These are phyloP conservation scores for Ustilaginoidea virens DNA, from an alignment of 2,329 filamentous ascomycete genomes.

Conservation along the genomic window DNA sequence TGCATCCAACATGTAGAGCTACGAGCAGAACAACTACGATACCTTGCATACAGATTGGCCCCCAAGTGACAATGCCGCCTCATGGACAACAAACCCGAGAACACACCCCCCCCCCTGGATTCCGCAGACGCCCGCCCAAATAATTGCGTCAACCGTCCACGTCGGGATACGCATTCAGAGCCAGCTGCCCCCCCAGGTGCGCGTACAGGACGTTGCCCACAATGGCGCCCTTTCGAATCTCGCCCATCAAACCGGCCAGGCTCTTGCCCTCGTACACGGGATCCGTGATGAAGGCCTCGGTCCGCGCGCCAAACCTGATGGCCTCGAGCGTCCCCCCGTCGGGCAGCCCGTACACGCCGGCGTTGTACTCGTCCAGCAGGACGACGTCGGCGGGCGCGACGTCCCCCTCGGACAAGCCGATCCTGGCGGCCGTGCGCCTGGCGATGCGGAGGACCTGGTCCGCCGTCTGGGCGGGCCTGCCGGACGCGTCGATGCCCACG, in stretches of 20 bases:
- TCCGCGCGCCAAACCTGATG: slow-evolving; percentile 51
- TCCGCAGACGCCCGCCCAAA: too few relatives aligned
- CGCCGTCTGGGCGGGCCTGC: slow-evolving; percentile 35
- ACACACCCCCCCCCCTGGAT: too few relatives aligned
- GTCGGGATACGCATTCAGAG: slow-evolving; percentile 41
- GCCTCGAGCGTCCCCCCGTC: slow-evolving; percentile 50
- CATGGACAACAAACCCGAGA: too few relatives aligned
- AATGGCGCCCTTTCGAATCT: slow-evolving; percentile 49
- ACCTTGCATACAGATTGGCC: too few relatives aligned
- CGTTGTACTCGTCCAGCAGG: slow-evolving; percentile 41
- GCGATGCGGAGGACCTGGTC: slow-evolving; percentile 54
- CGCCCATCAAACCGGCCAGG: slow-evolving; percentile 54
- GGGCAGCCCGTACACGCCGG: slow-evolving; percentile 51
- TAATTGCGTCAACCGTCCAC: too few relatives aligned
- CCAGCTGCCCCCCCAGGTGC: slow-evolving; percentile 55
- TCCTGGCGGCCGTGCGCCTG: slow-evolving; percentile 43
- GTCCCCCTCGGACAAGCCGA: slow-evolving; percentile 43
- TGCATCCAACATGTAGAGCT: too few relatives aligned
- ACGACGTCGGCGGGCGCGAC: slow-evolving; percentile 47
- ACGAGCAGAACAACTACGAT: too few relatives aligned
- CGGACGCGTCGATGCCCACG: slow-evolving; percentile 45
- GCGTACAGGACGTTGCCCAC: slow-evolving; percentile 55
- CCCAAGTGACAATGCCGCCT: too few relatives aligned
- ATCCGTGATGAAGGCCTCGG: slow-evolving; percentile 60
- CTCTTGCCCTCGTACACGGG: slow-evolving; percentile 67